Conservation (phyloP, 352 stramenopile genomes). For the Phytopythium delawarense region DNA sequence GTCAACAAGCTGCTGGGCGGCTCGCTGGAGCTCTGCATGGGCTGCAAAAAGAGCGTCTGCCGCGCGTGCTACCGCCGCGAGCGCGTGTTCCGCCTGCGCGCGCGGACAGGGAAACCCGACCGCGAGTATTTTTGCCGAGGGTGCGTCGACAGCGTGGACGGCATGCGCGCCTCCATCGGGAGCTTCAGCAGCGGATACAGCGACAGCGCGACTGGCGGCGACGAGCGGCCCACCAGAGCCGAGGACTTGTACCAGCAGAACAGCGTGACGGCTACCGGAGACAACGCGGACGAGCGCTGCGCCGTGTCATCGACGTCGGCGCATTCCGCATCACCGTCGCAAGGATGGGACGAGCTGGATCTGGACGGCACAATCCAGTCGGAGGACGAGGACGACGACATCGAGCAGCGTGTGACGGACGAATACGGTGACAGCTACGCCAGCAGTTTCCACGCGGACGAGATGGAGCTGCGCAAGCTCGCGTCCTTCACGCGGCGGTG, state of each 20-base stretch:
- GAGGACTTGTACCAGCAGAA: background rate
- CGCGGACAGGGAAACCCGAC: constrained; percentile 39
- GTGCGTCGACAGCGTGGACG: constrained; percentile 37
- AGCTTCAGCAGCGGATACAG: constrained; percentile 1
- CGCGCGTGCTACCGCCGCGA: constrained; percentile 36
- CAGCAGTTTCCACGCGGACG: constrained; percentile 2
- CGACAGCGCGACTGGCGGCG: background rate
- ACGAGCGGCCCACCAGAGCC: background rate
- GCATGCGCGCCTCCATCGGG: background rate
- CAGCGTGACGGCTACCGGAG: background rate
- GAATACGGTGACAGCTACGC: background rate
- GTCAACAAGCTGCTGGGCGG: constrained; percentile 27
- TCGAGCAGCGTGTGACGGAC: background rate
- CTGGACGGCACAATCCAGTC: constrained; percentile 10
- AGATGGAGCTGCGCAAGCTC: constrained; percentile 16
- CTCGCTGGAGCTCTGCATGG: constrained; percentile 39
- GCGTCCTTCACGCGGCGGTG: constrained; percentile 24
- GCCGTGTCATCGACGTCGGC: background rate
- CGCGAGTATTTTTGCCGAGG: constrained; percentile 43
- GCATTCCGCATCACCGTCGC: constrained; percentile 1
- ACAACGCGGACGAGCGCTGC: background rate
- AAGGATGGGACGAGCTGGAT: constrained; percentile 5
- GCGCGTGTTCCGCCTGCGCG: constrained; percentile 41
- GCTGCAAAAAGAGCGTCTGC: constrained; percentile 42
- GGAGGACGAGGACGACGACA: background rate